These are phyloP conservation scores for Fusarium nurragi DNA, from an alignment of 2,329 filamentous ascomycete genomes.

Conservation along the genomic window DNA sequence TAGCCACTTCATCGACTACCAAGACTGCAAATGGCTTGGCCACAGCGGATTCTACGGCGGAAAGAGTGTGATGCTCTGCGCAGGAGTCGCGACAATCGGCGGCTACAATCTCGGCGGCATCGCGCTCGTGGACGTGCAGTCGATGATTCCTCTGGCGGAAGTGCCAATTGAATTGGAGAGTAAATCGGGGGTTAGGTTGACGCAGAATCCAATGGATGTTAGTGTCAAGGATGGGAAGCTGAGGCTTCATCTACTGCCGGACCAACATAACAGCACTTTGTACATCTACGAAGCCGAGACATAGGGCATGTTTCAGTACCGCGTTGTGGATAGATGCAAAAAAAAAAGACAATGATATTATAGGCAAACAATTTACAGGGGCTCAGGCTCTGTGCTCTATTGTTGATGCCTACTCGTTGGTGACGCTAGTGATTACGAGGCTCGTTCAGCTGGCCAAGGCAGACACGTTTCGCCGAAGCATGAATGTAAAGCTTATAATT, in stretches of 20 bases:
- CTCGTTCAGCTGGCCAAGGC: conserved; percentile 22
- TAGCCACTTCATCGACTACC: conserved; percentile 58
- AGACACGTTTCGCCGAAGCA: conserved; percentile 14
- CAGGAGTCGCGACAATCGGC: conserved; percentile 54
- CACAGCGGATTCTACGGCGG: conserved; percentile 49
- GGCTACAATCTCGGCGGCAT: conserved; percentile 55
- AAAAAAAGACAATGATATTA: not conserved
- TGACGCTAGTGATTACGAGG: conserved; percentile 18
- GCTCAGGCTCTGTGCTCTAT: not conserved
- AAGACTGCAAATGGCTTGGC: conserved; percentile 63
- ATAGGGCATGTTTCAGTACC: conserved; percentile 4
- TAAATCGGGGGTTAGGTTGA: conserved; percentile 52
- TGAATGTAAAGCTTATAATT: not conserved
- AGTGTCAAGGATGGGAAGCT: conserved; percentile 55
- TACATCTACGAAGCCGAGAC: conserved; percentile 57
- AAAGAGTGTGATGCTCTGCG: conserved; percentile 58
- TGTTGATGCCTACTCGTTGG: conserved; percentile 27
- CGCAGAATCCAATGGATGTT: conserved; percentile 60
- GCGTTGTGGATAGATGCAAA: not conserved
- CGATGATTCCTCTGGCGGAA: conserved; percentile 57
- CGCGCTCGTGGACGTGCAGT: conserved; percentile 57
- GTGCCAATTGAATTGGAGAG: conserved; percentile 56
- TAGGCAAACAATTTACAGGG: not conserved
- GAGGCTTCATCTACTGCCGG: conserved; percentile 58
- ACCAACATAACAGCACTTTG: conserved; percentile 57